phyloP scores from a whole-genome alignment of 257 asterid species.

The Solanum arcanum region DNA sequence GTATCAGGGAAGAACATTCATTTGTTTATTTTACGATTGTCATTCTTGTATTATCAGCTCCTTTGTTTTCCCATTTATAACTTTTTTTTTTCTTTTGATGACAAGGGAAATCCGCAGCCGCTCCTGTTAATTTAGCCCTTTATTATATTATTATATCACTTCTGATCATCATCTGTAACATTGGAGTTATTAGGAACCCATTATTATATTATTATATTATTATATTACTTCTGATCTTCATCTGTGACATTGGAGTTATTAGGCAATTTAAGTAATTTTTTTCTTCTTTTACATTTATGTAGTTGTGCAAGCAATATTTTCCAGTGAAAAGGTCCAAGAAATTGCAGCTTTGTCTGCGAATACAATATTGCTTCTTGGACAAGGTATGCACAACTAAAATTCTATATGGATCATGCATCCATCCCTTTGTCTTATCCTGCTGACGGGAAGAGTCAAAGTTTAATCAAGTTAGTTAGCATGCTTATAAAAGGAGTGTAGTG shows the following conservation, averaged over 20 bases:
- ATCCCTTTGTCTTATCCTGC: background rate
- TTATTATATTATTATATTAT: background rate
- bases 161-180: background rate
- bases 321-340: slow-evolving; percentile 69
- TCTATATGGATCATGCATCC: background rate
- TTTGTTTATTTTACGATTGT: background rate
- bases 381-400: slow-evolving; percentile 38
- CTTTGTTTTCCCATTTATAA: background rate
- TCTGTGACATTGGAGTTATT: background rate
- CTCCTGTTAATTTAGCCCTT: background rate
- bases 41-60: background rate
- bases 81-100: background rate
- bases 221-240: background rate
- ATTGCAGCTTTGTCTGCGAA: slow-evolving; percentile 50
- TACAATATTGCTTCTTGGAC: slow-evolving; percentile 63
- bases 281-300: background rate
- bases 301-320: slow-evolving; percentile 60
- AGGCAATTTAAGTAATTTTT: background rate
- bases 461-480: background rate
- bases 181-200: background rate
- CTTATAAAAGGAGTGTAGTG: background rate
- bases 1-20: background rate
- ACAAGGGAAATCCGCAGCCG: no score
- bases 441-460: background rate
- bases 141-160: background rate